Conservation (phyloP, 352 stramenopile species). For the Phytopythium vexans region DNA sequence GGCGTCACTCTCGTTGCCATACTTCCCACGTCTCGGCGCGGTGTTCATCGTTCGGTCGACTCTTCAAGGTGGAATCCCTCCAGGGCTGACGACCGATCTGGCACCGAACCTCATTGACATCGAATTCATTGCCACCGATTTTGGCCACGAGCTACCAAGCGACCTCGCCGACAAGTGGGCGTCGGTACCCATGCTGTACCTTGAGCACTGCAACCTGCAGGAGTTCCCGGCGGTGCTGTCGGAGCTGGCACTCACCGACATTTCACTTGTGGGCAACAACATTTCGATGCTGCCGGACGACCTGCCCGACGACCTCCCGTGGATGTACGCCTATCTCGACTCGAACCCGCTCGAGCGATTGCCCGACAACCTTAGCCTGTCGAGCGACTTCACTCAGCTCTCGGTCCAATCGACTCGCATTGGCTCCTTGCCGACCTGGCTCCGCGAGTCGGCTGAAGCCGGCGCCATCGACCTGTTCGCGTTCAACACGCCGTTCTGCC, state of each 20-base stretch:
- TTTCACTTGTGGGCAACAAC: conserved; percentile 39
- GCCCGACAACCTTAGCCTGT: conserved; percentile 7
- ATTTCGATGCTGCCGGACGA: conserved; percentile 26
- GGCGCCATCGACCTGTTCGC: conserved; percentile 6
- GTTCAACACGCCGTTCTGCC: conserved; percentile 13
- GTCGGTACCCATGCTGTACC: conserved; percentile 25
- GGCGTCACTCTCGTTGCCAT: conserved; percentile 19
- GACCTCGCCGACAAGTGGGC: conserved; percentile 30
- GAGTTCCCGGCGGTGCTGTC: conserved; percentile 16
- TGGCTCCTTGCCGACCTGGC: conserved; percentile 11
- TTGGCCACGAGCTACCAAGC: conserved; percentile 14
- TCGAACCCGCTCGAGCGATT: conserved; percentile 20
- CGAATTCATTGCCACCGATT: conserved; percentile 22
- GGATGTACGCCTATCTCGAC: conserved; percentile 39
- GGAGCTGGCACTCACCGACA: conserved; percentile 21
- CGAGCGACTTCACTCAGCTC: conserved; percentile 8
- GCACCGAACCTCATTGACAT: conserved; percentile 27
- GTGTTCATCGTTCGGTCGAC: conserved; percentile 29
- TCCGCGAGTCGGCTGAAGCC: background rate
- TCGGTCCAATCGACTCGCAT: conserved; percentile 16
- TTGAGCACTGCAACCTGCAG: conserved; percentile 34
- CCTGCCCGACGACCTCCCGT: conserved; percentile 6
- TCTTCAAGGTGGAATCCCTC: conserved; percentile 16
- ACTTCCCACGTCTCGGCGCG: conserved; percentile 20
- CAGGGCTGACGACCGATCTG: conserved; percentile 29